Conservation (phyloP, 202 grass and related monocot genomes). For the Hordeum pubiflorum region DNA sequence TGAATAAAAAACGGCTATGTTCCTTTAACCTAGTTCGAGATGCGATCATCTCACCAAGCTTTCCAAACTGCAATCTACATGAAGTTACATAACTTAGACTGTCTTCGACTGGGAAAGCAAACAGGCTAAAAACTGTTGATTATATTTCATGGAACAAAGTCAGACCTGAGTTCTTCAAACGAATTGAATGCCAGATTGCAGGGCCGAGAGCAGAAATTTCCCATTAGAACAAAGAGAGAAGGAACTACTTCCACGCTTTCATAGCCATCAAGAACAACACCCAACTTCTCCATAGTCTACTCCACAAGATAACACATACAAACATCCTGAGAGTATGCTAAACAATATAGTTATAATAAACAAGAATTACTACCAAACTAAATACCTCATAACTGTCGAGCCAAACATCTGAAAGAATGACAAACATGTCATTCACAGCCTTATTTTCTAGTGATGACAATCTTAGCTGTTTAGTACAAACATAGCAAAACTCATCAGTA, state of each 20-base stretch:
- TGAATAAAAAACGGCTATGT: constrained; percentile 76
- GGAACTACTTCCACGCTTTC: constrained; percentile 82
- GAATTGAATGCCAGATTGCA: constrained; percentile 82
- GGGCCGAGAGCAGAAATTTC: constrained; percentile 85
- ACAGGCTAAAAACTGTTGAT: not conserved
- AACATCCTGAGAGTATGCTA: constrained; percentile 27
- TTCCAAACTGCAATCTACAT: constrained; percentile 80
- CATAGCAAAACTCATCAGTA: constrained; percentile 21
- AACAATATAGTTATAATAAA: constrained; percentile 21
- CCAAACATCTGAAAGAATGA: constrained; percentile 93
- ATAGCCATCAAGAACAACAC: constrained; percentile 83
- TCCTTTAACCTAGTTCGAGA: constrained; percentile 68
- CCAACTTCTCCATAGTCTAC: constrained; percentile 89
- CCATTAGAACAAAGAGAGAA: constrained; percentile 93
- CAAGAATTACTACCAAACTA: constrained; percentile 22
- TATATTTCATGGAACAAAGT: constrained; percentile 11
- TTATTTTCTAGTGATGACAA: constrained; percentile 71
- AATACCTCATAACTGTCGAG: constrained; percentile 83
- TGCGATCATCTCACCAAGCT: constrained; percentile 85
- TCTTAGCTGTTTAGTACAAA: constrained; percentile 55
- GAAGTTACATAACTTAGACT: constrained; percentile 2
- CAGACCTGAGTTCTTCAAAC: constrained; percentile 73
- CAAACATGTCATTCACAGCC: constrained; percentile 95
- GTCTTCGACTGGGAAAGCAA: constrained; percentile 10
- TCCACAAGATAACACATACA: constrained; percentile 41